Conservation (phyloP, 306 rosid species). For the Delonix regia region DNA sequence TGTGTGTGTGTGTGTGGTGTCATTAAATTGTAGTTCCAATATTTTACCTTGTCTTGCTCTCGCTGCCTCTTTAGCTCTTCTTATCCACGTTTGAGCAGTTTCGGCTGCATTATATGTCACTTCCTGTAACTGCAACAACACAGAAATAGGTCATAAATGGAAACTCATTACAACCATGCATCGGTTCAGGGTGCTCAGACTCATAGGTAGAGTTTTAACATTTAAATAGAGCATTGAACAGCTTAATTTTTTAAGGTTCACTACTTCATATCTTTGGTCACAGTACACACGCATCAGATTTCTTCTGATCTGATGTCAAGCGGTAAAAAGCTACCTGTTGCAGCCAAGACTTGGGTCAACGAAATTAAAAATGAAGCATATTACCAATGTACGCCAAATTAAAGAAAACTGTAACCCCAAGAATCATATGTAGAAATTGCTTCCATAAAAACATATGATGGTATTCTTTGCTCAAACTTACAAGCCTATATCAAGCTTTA, state of each 20-base stretch:
- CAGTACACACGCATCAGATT: neutral
- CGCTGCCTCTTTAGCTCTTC: conserved; percentile 72
- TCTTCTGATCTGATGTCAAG: neutral
- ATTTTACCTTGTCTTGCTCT: conserved; percentile 70
- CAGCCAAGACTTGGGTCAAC: conserved; percentile 8
- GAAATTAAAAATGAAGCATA: conserved; percentile 1
- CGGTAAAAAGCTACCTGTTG: neutral
- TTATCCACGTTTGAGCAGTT: conserved; percentile 73
- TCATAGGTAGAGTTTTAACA: neutral
- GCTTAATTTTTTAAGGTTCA: conserved; percentile 15
- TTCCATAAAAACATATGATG: neutral
- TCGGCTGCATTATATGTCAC: conserved; percentile 65
- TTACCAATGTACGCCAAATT: neutral
- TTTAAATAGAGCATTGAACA: neutral
- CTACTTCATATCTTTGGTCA: conserved; percentile 17
- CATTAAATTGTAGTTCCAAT: conserved; percentile 1
- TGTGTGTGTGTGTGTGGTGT: neutral
- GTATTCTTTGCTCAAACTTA: neutral
- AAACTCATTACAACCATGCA: conserved; percentile 13
- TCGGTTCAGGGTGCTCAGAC: conserved; percentile 7
- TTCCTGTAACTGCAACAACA: conserved; percentile 63
- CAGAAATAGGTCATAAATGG: conserved; percentile 22
- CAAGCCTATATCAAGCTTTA: conserved; percentile 20
- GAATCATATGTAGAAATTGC: neutral
- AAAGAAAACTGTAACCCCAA: neutral